A percentile compares a stretch with the other conserved stretches of the same genome.
phyloP scores from a whole-genome alignment of 2,329 filamentous ascomycete species.

The Venturia aucupariae region DNA sequence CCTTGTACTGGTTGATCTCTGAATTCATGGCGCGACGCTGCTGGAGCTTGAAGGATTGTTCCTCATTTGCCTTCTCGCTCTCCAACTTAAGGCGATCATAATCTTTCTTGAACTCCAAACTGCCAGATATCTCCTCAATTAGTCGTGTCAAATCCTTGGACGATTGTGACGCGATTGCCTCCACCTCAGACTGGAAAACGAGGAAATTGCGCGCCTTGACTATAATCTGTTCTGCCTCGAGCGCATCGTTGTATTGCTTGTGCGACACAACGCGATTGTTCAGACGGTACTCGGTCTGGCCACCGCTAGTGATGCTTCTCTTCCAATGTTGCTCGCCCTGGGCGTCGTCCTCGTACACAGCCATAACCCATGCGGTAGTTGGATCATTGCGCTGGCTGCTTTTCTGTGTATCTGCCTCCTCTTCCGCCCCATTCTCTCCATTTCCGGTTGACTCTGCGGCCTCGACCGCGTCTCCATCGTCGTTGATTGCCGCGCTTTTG shows the following conservation, averaged over 20 bases:
- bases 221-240: constrained; percentile 90
- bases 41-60: constrained; percentile 80
- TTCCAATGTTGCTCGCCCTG: constrained; percentile 95
- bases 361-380: constrained; percentile 97
- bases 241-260: constrained; percentile 83
- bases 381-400: constrained; percentile 67
- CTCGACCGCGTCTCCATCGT: constrained; percentile 62
- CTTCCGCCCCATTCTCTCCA: constrained; percentile 32
- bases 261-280: constrained; percentile 85
- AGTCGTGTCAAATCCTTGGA: constrained; percentile 86
- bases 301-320: constrained; percentile 79
- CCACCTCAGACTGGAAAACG: constrained; percentile 96
- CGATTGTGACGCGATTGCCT: constrained; percentile 90
- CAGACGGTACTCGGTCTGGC: constrained; percentile 91
- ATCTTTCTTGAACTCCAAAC: constrained; percentile 85
- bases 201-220: constrained; percentile 98
- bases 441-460: constrained; percentile 43
- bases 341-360: constrained; percentile 95
- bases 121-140: constrained; percentile 96
- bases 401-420: constrained; percentile 44
- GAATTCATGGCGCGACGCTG: constrained; percentile 90
- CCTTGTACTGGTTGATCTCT: constrained; percentile 94
- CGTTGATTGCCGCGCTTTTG: constrained; percentile 85
- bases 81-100: constrained; percentile 87
- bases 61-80: constrained; percentile 76